Evolutionary conservation across 1,284 basidiomycete species (phyloP).

Genomic region (Cystobasidium sp.): DNA sequence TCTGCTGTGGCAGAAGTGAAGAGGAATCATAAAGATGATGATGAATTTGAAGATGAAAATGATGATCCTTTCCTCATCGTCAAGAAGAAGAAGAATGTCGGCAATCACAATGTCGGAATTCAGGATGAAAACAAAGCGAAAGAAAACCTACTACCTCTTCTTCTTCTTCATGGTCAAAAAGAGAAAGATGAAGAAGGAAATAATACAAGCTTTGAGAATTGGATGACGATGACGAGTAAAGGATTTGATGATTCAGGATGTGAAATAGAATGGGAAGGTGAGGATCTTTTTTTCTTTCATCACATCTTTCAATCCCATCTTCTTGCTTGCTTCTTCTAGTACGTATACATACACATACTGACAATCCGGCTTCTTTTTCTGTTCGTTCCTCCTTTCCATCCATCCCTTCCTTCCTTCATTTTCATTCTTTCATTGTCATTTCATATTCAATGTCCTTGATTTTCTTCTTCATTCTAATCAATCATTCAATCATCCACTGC

Average conservation of each 20-base stretch:
- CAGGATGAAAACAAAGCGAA: too few species aligned
- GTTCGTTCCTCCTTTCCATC: neutral
- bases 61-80: too few species aligned
- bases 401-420: neutral
- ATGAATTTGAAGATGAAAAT: too few species aligned
- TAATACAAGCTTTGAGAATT: neutral
- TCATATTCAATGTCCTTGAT: neutral
- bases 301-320: neutral
- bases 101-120: too few species aligned
- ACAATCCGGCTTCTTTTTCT: neutral
- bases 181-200: neutral
- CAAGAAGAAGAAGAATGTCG: too few species aligned
- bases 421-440: neutral
- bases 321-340: neutral
- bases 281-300: neutral
- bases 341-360: neutral
- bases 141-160: neutral
- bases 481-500: neutral
- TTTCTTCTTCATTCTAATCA: slow-evolving; percentile 2
- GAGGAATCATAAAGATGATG: too few species aligned
- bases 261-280: slow-evolving; percentile 7
- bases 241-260: slow-evolving; percentile 22
- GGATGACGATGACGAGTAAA: neutral
- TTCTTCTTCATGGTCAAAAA: neutral
- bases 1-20: too few species aligned